Evolutionary conservation across 1,284 basidiomycete genomes (phyloP).

Genomic region (Ustilago bromivora): DNA sequence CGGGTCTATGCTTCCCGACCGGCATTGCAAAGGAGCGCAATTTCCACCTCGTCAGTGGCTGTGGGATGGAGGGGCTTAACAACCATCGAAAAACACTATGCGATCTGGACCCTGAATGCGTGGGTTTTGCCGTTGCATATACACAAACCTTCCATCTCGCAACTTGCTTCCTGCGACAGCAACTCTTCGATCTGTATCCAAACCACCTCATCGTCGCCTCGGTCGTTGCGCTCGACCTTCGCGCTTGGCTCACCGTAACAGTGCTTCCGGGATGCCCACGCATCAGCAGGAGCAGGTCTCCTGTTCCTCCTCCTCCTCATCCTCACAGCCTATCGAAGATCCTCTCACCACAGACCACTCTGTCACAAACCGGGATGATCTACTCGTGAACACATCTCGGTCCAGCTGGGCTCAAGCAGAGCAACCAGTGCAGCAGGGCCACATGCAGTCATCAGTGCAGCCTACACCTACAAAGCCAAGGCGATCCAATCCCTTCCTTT

Average conservation of each 20-base stretch:
- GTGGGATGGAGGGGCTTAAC: too few relatives aligned
- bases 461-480: not conserved
- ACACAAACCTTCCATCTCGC: not conserved
- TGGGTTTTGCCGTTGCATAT: not conserved
- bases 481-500: not conserved
- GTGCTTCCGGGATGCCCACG: not conserved
- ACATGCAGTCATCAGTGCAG: not conserved
- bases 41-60: too few relatives aligned
- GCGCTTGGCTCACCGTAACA: not conserved
- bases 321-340: not conserved
- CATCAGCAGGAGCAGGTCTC: not conserved
- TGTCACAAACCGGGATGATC: not conserved
- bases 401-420: not conserved
- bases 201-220: not conserved
- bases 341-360: not conserved
- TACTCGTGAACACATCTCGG: not conserved
- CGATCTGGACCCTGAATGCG: not conserved
- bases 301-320: constrained; percentile 6
- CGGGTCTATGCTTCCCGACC: too few relatives aligned
- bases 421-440: not conserved
- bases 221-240: not conserved
- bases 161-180: not conserved
- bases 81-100: not conserved
- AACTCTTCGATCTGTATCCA: not conserved
- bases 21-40: too few relatives aligned